A percentile compares a stretch with the other conserved stretches of the same genome.
Conservation (phyloP, 768 basidiomycete genomes). For the Hebeloma cylindrosporum region DNA sequence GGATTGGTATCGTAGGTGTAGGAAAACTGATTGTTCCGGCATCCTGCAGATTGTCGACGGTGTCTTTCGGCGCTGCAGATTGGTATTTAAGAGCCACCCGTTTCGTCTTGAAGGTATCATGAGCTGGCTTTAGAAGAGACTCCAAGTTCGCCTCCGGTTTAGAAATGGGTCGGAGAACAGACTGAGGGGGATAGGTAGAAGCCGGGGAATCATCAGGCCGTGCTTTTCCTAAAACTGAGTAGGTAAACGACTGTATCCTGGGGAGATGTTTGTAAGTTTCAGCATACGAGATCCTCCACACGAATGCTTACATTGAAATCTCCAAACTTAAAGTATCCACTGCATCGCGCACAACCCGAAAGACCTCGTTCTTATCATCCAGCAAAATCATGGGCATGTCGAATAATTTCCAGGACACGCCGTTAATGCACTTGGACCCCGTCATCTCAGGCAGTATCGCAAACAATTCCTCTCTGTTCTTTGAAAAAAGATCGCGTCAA, state of each 20-base stretch:
- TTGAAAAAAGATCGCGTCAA: background rate
- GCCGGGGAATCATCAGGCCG: background rate
- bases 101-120: too few species aligned
- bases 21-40: too few species aligned
- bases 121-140: too few species aligned
- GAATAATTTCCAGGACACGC: constrained; percentile 27
- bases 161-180: too few species aligned
- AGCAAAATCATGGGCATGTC: constrained; percentile 30
- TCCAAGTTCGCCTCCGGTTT: too few species aligned
- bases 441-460: constrained; percentile 31
- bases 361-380: constrained; percentile 22
- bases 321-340: constrained; percentile 20
- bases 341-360: constrained; percentile 15
- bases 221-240: background rate
- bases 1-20: too few species aligned
- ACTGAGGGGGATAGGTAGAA: background rate
- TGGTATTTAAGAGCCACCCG: too few species aligned
- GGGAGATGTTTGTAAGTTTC: background rate
- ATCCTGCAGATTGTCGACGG: too few species aligned
- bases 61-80: too few species aligned
- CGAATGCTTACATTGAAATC: constrained; percentile 21
- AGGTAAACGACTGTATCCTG: constrained; percentile 20
- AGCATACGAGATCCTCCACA: too few species aligned
- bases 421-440: constrained; percentile 26
- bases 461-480: constrained; percentile 31